Percentiles rank a stretch among this genome's conserved stretches.
phyloP scores from a whole-genome alignment of 129 eudicot genomes.

The Tanacetum coccineum region DNA sequence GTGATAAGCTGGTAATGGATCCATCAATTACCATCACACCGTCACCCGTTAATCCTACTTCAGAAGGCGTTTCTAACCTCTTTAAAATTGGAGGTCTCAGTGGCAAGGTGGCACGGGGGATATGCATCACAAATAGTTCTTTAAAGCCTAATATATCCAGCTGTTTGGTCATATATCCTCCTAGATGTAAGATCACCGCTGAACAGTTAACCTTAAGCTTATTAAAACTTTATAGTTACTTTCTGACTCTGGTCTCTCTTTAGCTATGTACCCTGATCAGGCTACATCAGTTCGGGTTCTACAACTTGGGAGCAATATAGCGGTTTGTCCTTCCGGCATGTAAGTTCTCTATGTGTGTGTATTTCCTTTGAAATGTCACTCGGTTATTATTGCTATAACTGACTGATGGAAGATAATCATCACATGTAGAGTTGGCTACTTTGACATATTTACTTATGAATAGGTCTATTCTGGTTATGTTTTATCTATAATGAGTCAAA shows the following conservation, averaged over 20 bases:
- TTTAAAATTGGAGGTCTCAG: slow-evolving; percentile 22
- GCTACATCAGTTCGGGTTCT: slow-evolving; percentile 62
- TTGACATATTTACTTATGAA: neutral
- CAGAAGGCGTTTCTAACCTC: slow-evolving; percentile 31
- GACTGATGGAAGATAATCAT: neutral
- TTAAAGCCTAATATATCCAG: slow-evolving; percentile 57
- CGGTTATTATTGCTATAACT: neutral
- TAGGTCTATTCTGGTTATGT: neutral
- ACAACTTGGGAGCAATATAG: slow-evolving; percentile 75
- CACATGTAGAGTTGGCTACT: neutral
- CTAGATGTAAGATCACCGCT: slow-evolving; percentile 62
- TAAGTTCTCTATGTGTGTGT: slow-evolving; percentile 33
- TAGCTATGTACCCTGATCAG: slow-evolving; percentile 88
- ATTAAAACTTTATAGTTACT: slow-evolving; percentile 8
- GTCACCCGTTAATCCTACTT: slow-evolving; percentile 30
- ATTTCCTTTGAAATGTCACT: slow-evolving; percentile 4
- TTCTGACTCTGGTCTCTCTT: slow-evolving; percentile 24
- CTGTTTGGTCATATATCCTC: slow-evolving; percentile 82
- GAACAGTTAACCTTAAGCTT: neutral
- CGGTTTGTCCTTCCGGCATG: slow-evolving; percentile 82
- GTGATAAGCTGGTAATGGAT: slow-evolving; percentile 63
- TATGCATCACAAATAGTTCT: slow-evolving; percentile 67
- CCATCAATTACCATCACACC: slow-evolving; percentile 52
- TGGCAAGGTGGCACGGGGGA: slow-evolving; percentile 74
- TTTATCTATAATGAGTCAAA: neutral